Conservation (phyloP, 495 filamentous ascomycete species). For the Tetracladium setigerum region DNA sequence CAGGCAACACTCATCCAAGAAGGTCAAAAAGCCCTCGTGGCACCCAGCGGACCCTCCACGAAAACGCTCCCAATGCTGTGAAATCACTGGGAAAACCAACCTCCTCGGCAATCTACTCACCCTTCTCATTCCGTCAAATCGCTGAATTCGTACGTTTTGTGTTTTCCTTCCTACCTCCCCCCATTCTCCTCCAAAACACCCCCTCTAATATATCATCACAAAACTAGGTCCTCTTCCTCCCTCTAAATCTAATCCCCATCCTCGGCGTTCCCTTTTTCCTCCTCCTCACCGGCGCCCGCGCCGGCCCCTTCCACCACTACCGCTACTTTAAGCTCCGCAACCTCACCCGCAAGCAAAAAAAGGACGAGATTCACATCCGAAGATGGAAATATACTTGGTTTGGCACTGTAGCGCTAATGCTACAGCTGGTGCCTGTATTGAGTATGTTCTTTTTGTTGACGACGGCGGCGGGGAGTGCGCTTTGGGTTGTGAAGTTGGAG, state of each 20-base stretch:
- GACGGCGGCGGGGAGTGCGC: conserved; percentile 65
- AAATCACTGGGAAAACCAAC: conserved; percentile 70
- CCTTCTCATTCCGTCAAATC: conserved; percentile 69
- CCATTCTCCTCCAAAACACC: no score
- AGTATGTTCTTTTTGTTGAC: conserved; percentile 89
- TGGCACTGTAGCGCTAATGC: conserved; percentile 44
- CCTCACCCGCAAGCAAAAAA: conserved; percentile 51
- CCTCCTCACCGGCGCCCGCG: conserved; percentile 53
- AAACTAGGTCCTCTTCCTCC: conserved; percentile 51
- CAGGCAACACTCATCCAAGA: conserved; percentile 37
- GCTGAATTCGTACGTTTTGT: conserved; percentile 52
- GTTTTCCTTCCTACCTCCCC: no score
- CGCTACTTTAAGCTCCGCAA: conserved; percentile 80
- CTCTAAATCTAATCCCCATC: conserved; percentile 83
- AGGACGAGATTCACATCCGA: conserved; percentile 56
- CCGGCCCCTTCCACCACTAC: conserved; percentile 51
- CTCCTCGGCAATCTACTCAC: conserved; percentile 56
- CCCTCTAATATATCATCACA: no score
- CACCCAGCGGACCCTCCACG: conserved; percentile 64
- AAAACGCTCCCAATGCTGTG: conserved; percentile 49
- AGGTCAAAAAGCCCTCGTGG: conserved; percentile 49
- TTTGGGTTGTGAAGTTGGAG: conserved; percentile 68
- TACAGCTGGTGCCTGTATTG: conserved; percentile 71
- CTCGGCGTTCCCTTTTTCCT: conserved; percentile 77
- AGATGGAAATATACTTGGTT: conserved; percentile 61